Evolutionary conservation across 2,329 filamentous ascomycete genomes (phyloP).

Genomic region (Fusarium sarcochroum): DNA sequence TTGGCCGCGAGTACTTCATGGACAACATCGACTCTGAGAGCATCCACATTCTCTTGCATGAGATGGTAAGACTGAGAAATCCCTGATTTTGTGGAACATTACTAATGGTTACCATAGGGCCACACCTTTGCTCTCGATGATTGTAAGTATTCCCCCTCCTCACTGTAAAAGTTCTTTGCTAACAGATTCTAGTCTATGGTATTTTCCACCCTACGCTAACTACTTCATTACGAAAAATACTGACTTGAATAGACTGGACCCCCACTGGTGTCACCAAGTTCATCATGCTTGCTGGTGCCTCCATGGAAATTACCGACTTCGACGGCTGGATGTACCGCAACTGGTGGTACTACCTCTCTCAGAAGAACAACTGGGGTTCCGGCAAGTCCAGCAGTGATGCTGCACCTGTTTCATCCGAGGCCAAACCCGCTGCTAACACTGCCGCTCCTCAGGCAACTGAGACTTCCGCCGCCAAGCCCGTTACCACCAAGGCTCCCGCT

Average conservation of each 20-base stretch:
- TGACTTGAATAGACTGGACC: slow-evolving; percentile 56
- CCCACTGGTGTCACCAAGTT: slow-evolving; percentile 59
- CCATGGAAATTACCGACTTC: slow-evolving; percentile 60
- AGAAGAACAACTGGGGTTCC: slow-evolving; percentile 44
- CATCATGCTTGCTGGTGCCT: slow-evolving; percentile 61
- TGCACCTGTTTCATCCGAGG: background rate
- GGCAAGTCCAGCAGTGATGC: background rate
- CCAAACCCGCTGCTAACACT: background rate
- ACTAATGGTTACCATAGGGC: slow-evolving; percentile 29
- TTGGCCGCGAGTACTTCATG: slow-evolving; percentile 61
- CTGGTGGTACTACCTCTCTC: slow-evolving; percentile 58
- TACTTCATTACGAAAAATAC: background rate
- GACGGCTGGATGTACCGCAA: slow-evolving; percentile 64
- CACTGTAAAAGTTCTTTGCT: background rate
- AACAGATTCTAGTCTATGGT: slow-evolving; percentile 34
- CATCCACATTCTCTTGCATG: slow-evolving; percentile 62
- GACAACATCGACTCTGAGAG: slow-evolving; percentile 54
- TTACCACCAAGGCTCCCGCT: background rate
- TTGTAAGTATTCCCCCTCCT: slow-evolving; percentile 36
- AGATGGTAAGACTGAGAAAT: slow-evolving; percentile 49
- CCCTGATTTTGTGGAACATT: too few relatives aligned
- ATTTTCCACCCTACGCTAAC: background rate
- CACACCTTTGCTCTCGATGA: slow-evolving; percentile 61
- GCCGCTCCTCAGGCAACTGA: background rate
- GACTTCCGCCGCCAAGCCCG: background rate